Conservation (phyloP, 768 basidiomycete genomes). For the Polyporus arcularius region DNA sequence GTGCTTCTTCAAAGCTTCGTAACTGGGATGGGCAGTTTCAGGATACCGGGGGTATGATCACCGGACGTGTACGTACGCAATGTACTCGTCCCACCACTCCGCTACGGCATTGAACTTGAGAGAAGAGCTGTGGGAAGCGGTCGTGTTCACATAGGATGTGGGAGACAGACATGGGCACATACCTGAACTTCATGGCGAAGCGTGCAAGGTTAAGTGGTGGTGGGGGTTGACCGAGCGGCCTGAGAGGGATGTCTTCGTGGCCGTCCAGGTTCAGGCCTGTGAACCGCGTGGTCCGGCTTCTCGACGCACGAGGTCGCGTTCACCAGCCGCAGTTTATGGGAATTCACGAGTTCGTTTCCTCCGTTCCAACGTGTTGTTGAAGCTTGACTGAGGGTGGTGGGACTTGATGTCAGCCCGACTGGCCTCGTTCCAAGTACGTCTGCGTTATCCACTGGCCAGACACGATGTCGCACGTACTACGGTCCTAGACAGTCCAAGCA, state of each 20-base stretch:
- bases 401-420: no score
- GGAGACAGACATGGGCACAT: slow-evolving; percentile 12
- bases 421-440: no score
- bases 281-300: background rate
- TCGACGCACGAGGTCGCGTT: no score
- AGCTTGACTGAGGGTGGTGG: no score
- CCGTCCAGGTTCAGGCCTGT: background rate
- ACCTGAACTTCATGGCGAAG: slow-evolving; percentile 66
- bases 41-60: background rate
- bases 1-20: slow-evolving; percentile 80
- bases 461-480: no score
- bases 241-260: slow-evolving; percentile 28
- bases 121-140: slow-evolving; percentile 54
- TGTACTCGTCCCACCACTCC: slow-evolving; percentile 93
- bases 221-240: slow-evolving; percentile 21
- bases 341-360: no score
- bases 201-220: slow-evolving; percentile 17
- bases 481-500: no score
- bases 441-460: no score
- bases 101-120: slow-evolving; percentile 90
- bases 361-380: no score
- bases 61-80: slow-evolving; percentile 59
- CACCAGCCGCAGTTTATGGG: no score
- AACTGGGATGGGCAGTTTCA: slow-evolving; percentile 45
- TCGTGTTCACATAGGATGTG: background rate